Evolutionary conservation across 2,329 filamentous ascomycete species (phyloP).

Genomic region (Pseudogymnoascus sp.): DNA sequence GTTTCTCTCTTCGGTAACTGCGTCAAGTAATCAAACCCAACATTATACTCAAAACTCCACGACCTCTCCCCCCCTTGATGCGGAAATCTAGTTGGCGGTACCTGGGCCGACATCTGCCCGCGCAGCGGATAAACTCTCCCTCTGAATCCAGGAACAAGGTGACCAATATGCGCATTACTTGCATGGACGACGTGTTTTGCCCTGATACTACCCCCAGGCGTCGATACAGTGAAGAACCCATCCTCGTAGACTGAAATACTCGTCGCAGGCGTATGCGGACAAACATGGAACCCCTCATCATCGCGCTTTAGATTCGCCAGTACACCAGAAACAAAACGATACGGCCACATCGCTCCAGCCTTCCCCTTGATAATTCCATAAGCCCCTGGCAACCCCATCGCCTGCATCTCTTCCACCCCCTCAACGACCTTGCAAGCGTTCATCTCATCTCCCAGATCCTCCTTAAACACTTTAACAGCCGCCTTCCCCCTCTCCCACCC

Average conservation of each 20-base stretch:
- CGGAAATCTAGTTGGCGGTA: constrained; percentile 31
- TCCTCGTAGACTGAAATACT: constrained; percentile 15
- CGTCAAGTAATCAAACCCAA: constrained; percentile 61
- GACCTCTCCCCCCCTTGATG: constrained; percentile 34
- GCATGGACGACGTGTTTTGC: constrained; percentile 47
- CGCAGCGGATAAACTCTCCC: constrained; percentile 38
- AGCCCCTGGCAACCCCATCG: constrained; percentile 19
- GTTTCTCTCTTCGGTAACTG: constrained; percentile 31
- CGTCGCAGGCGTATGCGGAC: constrained; percentile 33
- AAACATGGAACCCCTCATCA: constrained; percentile 24
- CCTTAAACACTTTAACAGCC: neutral
- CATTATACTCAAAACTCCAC: constrained; percentile 49
- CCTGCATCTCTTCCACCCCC: constrained; percentile 7
- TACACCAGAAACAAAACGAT: constrained; percentile 39
- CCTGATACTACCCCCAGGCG: constrained; percentile 36
- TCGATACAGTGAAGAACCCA: constrained; percentile 36
- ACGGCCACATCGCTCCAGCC: constrained; percentile 44
- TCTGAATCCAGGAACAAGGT: constrained; percentile 42
- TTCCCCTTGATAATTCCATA: constrained; percentile 23
- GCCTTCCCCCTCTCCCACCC: neutral
- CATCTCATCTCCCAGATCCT: neutral
- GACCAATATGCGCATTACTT: constrained; percentile 45
- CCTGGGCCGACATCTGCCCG: constrained; percentile 44
- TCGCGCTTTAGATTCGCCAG: constrained; percentile 28
- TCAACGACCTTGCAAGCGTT: neutral